Evolutionary conservation across 805 yeast species (phyloP), one percentile per base, ranked within the genome.

Genomic region (Saturnispora sekii): DNA sequence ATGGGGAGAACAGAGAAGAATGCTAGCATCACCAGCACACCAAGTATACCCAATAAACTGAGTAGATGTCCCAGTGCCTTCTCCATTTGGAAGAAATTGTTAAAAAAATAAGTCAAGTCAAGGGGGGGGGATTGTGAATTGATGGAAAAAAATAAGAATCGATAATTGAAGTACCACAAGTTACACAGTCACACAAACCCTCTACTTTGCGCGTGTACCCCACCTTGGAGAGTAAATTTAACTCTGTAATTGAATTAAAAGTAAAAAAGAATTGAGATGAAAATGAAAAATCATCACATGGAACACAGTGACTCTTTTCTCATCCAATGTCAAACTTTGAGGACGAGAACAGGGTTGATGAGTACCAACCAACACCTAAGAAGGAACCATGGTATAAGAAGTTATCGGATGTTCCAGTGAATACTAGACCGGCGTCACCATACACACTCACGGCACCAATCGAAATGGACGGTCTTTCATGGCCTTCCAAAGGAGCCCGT

Each of bases 401-500:
- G 38, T 49, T 63, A 14, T 47, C 54, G 11, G 66, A 60, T 41
- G 76, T 88, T 0, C 89, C 89, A 12, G 66, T 82, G 46, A 81
- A 74, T 53, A 80, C 87, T 3, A 70, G 88, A 56, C 85, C 87
- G 1, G 88, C 89, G 0, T 77, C 88, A 4, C 95, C 95, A 16
- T 83, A 80, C 60, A 84, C 94, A 2, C 62, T 83, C 43, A 80
- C 78, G 51, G 89, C 96, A 0, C 93, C 96, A 15, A 81, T 88
- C 31, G 96, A 87, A 57, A 78, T 74, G 37, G 96, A 86, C 63
- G 96, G 96, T 0, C 73, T 90, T 39, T 86, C 96, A 37, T 90
- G 96, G 96, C 97, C 97, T 14, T 79, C 89, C 14, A 55, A 71
- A 3, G 97, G 97, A 8, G 90, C 98, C 6, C 69, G 95, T 46